Evolutionary conservation across 306 rosid genomes (phyloP).

Genomic region (Comarum palustre): DNA sequence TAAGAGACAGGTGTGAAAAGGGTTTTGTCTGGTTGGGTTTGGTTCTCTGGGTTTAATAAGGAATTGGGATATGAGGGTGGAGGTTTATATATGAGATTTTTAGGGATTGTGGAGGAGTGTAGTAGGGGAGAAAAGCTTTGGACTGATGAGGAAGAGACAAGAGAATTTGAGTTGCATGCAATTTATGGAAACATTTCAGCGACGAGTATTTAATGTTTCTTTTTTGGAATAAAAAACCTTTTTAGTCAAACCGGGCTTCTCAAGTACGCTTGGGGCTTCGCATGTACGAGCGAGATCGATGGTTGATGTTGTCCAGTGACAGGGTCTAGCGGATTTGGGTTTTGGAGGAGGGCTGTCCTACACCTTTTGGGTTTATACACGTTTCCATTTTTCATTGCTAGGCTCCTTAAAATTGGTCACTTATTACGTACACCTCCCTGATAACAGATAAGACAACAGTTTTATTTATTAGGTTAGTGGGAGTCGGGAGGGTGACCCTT

Average conservation of each 20-base stretch:
- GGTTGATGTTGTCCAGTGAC: background rate
- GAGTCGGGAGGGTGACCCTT: too few species aligned
- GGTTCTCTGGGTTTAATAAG: background rate
- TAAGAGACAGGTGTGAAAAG: background rate
- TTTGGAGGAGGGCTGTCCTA: too few species aligned
- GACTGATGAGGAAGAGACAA: background rate
- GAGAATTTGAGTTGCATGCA: constrained; percentile 49
- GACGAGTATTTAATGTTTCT: background rate
- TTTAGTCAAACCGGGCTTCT: background rate
- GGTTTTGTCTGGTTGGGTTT: background rate
- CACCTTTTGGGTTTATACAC: too few species aligned
- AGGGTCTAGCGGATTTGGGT: background rate
- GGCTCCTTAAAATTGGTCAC: too few species aligned
- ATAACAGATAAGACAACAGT: too few species aligned
- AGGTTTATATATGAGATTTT: background rate
- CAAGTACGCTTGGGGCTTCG: background rate
- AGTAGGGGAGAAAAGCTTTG: background rate
- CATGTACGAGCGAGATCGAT: background rate
- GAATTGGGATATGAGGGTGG: background rate
- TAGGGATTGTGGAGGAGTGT: background rate
- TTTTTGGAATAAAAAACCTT: background rate
- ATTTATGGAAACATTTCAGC: constrained; percentile 48
- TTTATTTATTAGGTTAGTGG: too few species aligned
- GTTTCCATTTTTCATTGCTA: too few species aligned
- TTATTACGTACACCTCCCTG: too few species aligned